Conservation (phyloP, 2,329 filamentous ascomycete species). For the Pseudogymnoascus sp. region DNA sequence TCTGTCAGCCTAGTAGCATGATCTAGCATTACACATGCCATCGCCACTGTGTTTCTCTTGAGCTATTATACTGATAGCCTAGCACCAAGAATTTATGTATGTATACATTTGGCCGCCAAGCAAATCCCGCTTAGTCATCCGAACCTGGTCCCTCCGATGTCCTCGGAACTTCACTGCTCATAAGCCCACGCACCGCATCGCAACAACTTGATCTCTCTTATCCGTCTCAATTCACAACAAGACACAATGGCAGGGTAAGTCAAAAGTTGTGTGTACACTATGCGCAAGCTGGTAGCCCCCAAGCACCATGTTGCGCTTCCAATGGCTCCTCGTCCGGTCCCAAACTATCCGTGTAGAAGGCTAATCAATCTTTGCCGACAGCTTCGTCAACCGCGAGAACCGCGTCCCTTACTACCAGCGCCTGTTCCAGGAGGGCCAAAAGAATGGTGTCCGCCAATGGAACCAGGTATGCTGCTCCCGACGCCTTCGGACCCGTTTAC, state of each 20-base stretch:
- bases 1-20: conserved; percentile 10
- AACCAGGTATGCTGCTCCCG: conserved; percentile 56
- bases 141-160: background rate
- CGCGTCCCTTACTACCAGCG: conserved; percentile 68
- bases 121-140: conserved; percentile 6
- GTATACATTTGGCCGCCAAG: background rate
- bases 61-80: background rate
- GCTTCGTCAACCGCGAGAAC: conserved; percentile 64
- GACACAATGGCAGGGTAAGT: conserved; percentile 29
- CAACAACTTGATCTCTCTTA: conserved; percentile 12
- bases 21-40: conserved; percentile 5
- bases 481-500: conserved; percentile 7
- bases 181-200: conserved; percentile 8
- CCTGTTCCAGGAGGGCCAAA: conserved; percentile 67
- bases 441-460: conserved; percentile 63
- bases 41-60: background rate
- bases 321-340: conserved; percentile 10
- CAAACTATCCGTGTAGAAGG: conserved; percentile 10
- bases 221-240: conserved; percentile 15
- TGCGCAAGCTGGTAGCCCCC: background rate
- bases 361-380: conserved; percentile 21
- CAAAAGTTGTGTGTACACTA: conserved; percentile 5
- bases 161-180: conserved; percentile 10
- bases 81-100: conserved; percentile 8
- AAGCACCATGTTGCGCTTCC: background rate